Base-by-base conservation (phyloP, 371 early-diverging fungal species). In the Rhizopus sp. region DNA sequence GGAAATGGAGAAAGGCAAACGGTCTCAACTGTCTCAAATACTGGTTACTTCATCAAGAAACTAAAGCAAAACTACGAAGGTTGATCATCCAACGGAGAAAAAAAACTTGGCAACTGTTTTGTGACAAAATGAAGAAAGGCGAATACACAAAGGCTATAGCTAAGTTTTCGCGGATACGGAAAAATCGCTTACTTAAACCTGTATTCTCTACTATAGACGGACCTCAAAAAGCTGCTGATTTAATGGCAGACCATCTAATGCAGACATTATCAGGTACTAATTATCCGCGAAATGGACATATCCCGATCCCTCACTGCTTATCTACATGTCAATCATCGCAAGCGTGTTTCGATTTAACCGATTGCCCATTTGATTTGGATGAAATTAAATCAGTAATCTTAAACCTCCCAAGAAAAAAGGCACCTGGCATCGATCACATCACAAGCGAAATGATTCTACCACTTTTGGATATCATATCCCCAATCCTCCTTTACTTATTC, bases 391-490 rank as follows among this genome's bases (percentile, higher is more conserved):
- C 9, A 7, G 7, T n/a, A 5, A 46, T 59, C 10, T 29, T 37
- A 4, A n/a, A 31, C 0, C 51, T 66, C 0, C 57, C 68, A 0
- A 35, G 29, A 2, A 34, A 51, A 0, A 64, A 65, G 23, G 59
- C 65, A 2, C 65, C 68, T 17, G 68, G 72, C 37, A 8, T 33
- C 7, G 72, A 72, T 17, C 68, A 65, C 35, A 16, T 72, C 12
- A 50, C 53, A 16, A 53, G 58, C 10, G 66, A 64, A 32, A 72
- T 72, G 72, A 41, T 72, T 0, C 54, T 63, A 32, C 57, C 68
- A 0, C 23, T 66, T 6, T 16, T 39, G 3, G 7, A 16, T 7
- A 15, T 34, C 6, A n/a, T 62, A 12, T 13, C 60, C n/a, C 34
- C 51, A 4, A 4, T 63, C 4, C 42, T 68, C 1, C 15, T 12